Conservation (phyloP, 108 stramenopile genomes). For the Skeletonema tropicum region DNA sequence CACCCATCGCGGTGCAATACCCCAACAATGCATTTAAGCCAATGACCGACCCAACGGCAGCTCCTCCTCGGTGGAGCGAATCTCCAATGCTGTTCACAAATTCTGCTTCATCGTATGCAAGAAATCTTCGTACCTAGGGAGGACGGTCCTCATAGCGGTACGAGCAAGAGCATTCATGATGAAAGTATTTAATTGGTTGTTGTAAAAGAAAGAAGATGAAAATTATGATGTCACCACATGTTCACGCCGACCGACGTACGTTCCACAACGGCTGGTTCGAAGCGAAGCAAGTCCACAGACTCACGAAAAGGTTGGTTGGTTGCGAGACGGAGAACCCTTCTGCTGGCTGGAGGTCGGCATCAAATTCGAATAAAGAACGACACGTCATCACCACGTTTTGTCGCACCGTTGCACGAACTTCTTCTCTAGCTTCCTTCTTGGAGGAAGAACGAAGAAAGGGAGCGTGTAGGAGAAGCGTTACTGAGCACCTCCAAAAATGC, state of each 20-base stretch:
- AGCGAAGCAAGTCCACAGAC: neutral
- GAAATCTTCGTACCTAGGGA: slow-evolving; percentile 31
- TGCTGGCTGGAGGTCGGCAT: neutral
- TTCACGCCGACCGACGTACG: neutral
- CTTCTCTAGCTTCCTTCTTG: no score
- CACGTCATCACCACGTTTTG: no score
- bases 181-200: slow-evolving; percentile 7
- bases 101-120: neutral
- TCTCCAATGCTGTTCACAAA: neutral
- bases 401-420: no score
- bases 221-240: slow-evolving; percentile 2
- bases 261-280: neutral
- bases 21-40: neutral
- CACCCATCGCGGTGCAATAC: neutral
- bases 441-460: no score
- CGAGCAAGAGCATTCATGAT: slow-evolving; percentile 46
- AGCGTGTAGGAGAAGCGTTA: no score
- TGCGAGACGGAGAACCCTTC: neutral
- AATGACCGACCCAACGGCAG: slow-evolving; percentile 17
- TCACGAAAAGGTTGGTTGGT: neutral
- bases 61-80: neutral
- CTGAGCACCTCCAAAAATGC: no score
- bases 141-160: slow-evolving; percentile 40
- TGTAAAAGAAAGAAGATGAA: slow-evolving; percentile 2
- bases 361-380: neutral